Evolutionary conservation across 169 alveolate species (phyloP).

Genomic region (Eimeria praecox): DNA sequence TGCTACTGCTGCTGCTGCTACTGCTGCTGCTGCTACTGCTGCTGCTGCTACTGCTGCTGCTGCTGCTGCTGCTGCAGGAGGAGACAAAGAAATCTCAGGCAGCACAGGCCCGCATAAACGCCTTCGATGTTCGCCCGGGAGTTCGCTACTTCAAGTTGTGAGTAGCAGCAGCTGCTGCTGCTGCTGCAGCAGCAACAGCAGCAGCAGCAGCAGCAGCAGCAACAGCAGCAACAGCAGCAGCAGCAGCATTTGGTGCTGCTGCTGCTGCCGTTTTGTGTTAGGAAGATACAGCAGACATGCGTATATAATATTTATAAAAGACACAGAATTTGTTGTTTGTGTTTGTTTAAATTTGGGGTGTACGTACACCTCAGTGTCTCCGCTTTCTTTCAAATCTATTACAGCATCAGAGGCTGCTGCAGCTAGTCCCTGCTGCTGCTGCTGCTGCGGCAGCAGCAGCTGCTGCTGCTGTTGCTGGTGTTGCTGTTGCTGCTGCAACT

Average conservation of each 20-base stretch:
- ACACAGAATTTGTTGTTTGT: too few relatives aligned
- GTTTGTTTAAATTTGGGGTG: too few relatives aligned
- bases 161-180: not conserved
- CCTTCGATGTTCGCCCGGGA: constrained; percentile 36
- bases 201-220: not conserved
- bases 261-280: not conserved
- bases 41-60: not conserved
- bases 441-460: too few relatives aligned
- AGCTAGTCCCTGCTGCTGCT: too few relatives aligned
- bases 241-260: not conserved
- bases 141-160: constrained; percentile 43
- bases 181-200: constrained; percentile 23
- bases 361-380: too few relatives aligned
- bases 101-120: constrained; percentile 8
- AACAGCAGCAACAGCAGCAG: not conserved
- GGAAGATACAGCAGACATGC: too few relatives aligned
- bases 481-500: too few relatives aligned
- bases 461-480: too few relatives aligned
- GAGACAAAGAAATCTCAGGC: constrained; percentile 44
- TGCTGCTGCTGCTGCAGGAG: constrained; percentile 26
- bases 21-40: constrained; percentile 16
- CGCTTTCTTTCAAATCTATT: too few relatives aligned
- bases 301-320: too few relatives aligned
- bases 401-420: too few relatives aligned
- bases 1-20: not conserved